Evolutionary conservation across 1,284 basidiomycete species (phyloP).

Genomic region (Rhodotorula sp.): DNA sequence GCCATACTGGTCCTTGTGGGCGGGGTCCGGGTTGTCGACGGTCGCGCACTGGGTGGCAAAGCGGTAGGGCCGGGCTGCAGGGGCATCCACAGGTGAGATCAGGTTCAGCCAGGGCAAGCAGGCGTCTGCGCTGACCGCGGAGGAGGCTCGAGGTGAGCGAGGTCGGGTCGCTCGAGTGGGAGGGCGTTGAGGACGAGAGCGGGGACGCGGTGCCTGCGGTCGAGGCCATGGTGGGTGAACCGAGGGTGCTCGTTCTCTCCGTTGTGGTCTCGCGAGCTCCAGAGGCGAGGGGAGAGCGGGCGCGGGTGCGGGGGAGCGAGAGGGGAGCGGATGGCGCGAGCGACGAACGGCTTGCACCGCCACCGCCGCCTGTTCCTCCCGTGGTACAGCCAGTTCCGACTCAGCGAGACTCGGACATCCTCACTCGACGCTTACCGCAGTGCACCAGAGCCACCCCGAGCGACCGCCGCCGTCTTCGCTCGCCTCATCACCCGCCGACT

Average conservation of each 20-base stretch:
- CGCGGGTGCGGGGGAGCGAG: slow-evolving; percentile 8
- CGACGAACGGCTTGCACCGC: no score
- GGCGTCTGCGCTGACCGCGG: slow-evolving; percentile 1
- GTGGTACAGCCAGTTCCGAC: no score
- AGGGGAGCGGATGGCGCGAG: no score
- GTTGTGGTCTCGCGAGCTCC: background rate
- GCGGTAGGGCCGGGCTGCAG: slow-evolving; percentile 35
- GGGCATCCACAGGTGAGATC: no score
- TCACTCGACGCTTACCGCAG: no score
- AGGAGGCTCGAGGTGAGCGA: slow-evolving; percentile 34
- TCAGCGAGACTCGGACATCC: no score
- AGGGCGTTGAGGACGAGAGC: background rate
- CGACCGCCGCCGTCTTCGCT: no score
- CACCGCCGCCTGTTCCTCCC: no score
- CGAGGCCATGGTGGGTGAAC: slow-evolving; percentile 8
- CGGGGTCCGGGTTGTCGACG: slow-evolving; percentile 70
- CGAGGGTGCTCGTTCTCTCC: background rate
- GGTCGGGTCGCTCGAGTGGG: background rate
- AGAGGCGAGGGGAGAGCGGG: background rate
- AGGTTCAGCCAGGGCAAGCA: background rate
- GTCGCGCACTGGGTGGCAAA: slow-evolving; percentile 70
- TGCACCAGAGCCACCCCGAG: no score
- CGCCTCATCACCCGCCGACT: no score
- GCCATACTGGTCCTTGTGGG: slow-evolving; percentile 93
- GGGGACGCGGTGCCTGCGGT: slow-evolving; percentile 1